Evolutionary conservation across 2,329 filamentous ascomycete genomes (phyloP), one percentile per base, ranked within the genome.

Genomic region (Nothophaeocryptopus gaeumannii): DNA sequence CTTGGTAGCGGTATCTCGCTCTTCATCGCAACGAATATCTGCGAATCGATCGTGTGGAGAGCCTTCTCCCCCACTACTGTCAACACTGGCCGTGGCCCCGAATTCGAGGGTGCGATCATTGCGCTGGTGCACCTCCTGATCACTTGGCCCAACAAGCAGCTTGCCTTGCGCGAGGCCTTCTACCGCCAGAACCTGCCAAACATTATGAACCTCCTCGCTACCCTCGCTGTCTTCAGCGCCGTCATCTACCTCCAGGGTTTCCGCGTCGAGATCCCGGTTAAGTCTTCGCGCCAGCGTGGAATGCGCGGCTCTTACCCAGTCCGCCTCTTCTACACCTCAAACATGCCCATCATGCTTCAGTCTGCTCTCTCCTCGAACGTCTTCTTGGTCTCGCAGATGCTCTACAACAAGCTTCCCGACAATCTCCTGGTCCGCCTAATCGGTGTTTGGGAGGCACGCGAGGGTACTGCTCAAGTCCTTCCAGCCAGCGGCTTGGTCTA

Each of bases 281-380:
- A 99, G 85, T 96, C 91, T 54, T 92, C 90, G 65, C 91, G 93
- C 77, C 93, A 99, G 83, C 91, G 93, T 81, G 93, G 93, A 74
- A 93, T 95, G 72, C 92, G 93, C 67, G 95, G 92, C 68, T 95
- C 91, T 35, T 99, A 97, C 83, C 93, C 93, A 67, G 84, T 99
- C 73, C 92, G 95, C 69, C 88, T 99, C 53, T 99, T 99, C 84
- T 99, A 99, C 80, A 99, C 93, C 70, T 96, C 91, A 73, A 99
- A 99, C 86, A 99, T 99, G 95, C 93, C 93, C 70, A 99, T 99
- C 77, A 99, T 99, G 93, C 82, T 99, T 72, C 95, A 99, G 80
- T 97, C 92, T 40, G 93, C 93, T 63, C 84, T 99, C 63, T 96
- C 89, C 62, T 96, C 92, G 81, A 99, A 99, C 81, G 84, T 99